Percentiles rank a stretch among this genome's conserved stretches.
Evolutionary conservation across 106 monocot genomes (phyloP).

Genomic region (Dendrobium huoshanense): DNA sequence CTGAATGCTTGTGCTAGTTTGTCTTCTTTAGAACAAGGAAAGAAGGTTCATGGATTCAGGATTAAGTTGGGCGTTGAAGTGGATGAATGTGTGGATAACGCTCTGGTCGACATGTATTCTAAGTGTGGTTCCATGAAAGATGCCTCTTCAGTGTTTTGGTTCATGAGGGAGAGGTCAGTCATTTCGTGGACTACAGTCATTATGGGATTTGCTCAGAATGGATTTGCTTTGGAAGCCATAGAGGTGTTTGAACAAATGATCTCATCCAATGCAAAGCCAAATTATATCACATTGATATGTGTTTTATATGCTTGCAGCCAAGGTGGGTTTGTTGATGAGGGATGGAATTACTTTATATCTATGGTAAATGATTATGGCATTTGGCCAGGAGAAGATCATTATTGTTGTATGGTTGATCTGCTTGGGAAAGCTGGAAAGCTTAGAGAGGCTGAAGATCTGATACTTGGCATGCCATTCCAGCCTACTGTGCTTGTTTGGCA

Average conservation of each 20-base stretch:
- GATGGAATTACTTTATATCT: conserved; percentile 45
- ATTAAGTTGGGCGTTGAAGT: conserved; percentile 47
- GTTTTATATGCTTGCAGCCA: conserved; percentile 73
- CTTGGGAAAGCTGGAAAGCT: conserved; percentile 53
- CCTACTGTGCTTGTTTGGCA: conserved; percentile 48
- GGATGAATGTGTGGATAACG: conserved; percentile 69
- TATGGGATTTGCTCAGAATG: conserved; percentile 76
- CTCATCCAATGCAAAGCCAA: conserved; percentile 23
- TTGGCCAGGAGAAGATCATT: conserved; percentile 65
- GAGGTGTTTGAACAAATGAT: conserved; percentile 48
- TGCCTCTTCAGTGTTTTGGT: conserved; percentile 36
- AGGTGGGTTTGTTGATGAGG: conserved; percentile 67
- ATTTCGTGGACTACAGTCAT: conserved; percentile 82
- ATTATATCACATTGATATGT: conserved; percentile 61
- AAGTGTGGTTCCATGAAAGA: conserved; percentile 58
- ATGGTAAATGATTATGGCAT: conserved; percentile 45
- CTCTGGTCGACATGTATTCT: conserved; percentile 78
- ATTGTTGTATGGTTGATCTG: conserved; percentile 77
- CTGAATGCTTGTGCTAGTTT: conserved; percentile 58
- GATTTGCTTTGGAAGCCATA: conserved; percentile 42
- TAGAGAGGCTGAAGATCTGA: conserved; percentile 55
- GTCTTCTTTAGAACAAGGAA: conserved; percentile 49
- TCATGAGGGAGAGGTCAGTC: conserved; percentile 37
- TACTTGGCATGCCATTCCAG: conserved; percentile 43
- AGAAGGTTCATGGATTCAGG: conserved; percentile 49